Evolutionary conservation across 2,329 filamentous ascomycete genomes (phyloP).

Genomic region (Calonectria henricotiae): DNA sequence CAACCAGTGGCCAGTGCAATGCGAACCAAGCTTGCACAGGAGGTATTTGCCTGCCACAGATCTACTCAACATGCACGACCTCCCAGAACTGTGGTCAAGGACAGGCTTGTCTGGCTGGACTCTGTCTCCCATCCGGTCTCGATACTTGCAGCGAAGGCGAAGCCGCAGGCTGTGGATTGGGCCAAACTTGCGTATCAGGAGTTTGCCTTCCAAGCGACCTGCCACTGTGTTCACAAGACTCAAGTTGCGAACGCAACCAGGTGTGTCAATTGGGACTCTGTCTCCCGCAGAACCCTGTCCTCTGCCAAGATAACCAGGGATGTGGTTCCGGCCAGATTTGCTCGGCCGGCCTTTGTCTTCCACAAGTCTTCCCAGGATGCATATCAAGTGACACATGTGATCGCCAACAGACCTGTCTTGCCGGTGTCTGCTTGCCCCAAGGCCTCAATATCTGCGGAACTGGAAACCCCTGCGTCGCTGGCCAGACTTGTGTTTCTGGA

Average conservation of each 20-base stretch:
- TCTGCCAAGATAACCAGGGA: not conserved
- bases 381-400: constrained; percentile 7
- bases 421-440: constrained; percentile 10
- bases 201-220: constrained; percentile 27
- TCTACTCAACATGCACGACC: constrained; percentile 4
- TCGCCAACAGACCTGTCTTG: constrained; percentile 4
- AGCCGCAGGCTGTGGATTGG: not conserved
- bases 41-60: constrained; percentile 29
- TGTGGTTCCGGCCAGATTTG: constrained; percentile 15
- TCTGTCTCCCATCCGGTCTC: constrained; percentile 27
- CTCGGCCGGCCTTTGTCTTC: constrained; percentile 25
- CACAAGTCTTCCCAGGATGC: constrained; percentile 25
- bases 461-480: not conserved
- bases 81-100: constrained; percentile 24
- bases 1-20: not conserved
- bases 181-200: constrained; percentile 6
- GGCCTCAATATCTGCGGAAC: not conserved
- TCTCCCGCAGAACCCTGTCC: not conserved
- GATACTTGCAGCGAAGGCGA: constrained; percentile 3
- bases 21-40: constrained; percentile 22
- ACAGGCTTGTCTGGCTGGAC: constrained; percentile 22
- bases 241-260: not conserved
- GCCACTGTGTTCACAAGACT: not conserved
- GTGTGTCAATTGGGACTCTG: constrained; percentile 30
- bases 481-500: constrained; percentile 23